These are phyloP conservation scores for Cladosporium sp. DNA, from an alignment of 2,329 filamentous ascomycete genomes.

Conservation along the genomic window DNA sequence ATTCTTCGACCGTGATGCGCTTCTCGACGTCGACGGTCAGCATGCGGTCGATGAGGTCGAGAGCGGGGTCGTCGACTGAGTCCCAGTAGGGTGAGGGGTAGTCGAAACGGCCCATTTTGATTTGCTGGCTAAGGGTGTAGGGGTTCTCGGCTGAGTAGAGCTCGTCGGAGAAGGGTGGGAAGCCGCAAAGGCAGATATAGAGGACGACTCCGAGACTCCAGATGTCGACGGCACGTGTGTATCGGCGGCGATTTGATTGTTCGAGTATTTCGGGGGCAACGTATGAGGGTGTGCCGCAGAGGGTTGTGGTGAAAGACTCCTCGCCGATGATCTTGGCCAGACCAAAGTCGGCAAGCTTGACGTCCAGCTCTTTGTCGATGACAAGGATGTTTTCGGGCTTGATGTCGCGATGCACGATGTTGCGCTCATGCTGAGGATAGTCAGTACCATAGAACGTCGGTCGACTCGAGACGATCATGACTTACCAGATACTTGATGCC, in stretches of 20 bases:
- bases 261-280: constrained; percentile 93
- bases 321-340: constrained; percentile 98
- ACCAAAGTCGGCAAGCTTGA: constrained; percentile 94
- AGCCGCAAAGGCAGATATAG: constrained; percentile 95
- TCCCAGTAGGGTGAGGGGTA: constrained; percentile 98
- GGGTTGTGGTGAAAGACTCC: constrained; percentile 92
- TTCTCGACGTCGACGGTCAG: constrained; percentile 78
- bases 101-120: constrained; percentile 80
- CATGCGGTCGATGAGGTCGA: constrained; percentile 94
- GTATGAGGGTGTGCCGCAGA: constrained; percentile 84
- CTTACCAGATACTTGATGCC: constrained; percentile 90
- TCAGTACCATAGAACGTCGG: neutral
- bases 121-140: constrained; percentile 81
- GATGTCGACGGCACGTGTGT: constrained; percentile 90
- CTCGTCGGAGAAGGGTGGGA: constrained; percentile 95
- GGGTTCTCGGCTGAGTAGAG: constrained; percentile 71
- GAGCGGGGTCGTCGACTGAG: constrained; percentile 73
- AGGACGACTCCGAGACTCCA: constrained; percentile 98
- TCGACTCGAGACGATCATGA: constrained; percentile 10
- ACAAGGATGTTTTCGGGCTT: constrained; percentile 95
- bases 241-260: constrained; percentile 72
- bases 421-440: constrained; percentile 72
- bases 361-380: constrained; percentile 72
- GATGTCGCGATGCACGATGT: constrained; percentile 95
- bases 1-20: constrained; percentile 84